These are phyloP conservation scores for Phylloporus sp. DNA, from an alignment of 768 basidiomycete species.

Conservation along the genomic window DNA sequence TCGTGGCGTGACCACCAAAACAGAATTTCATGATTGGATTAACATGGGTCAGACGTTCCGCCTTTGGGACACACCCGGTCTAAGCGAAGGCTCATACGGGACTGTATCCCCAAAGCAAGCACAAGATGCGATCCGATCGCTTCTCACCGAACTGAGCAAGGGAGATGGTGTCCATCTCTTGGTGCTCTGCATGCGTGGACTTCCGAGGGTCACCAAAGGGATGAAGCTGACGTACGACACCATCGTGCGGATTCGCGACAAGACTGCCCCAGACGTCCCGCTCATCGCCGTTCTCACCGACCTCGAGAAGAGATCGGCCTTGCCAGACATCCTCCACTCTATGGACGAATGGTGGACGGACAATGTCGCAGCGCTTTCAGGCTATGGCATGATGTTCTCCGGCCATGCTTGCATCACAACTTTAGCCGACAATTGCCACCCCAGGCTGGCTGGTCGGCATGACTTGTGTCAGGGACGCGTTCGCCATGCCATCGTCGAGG, in stretches of 20 bases:
- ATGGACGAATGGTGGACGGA: slow-evolving; percentile 39
- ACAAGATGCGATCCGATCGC: slow-evolving; percentile 23
- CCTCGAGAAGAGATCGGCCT: slow-evolving; percentile 27
- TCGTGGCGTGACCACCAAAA: slow-evolving; percentile 22
- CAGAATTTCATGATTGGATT: slow-evolving; percentile 16
- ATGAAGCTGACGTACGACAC: slow-evolving; percentile 28
- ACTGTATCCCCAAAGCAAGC: slow-evolving; percentile 21
- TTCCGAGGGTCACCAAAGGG: slow-evolving; percentile 21
- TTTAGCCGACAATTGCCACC: slow-evolving; percentile 19
- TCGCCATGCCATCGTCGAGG: slow-evolving; percentile 13
- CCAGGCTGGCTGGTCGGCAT: slow-evolving; percentile 16
- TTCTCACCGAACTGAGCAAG: slow-evolving; percentile 19
- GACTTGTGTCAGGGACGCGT: slow-evolving; percentile 15
- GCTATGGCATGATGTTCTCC: slow-evolving; percentile 32
- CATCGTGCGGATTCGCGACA: slow-evolving; percentile 20
- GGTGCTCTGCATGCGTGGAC: slow-evolving; percentile 26
- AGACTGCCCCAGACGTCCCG: slow-evolving; percentile 13
- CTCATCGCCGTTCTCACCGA: slow-evolving; percentile 31
- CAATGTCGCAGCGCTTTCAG: slow-evolving; percentile 27
- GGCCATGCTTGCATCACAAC: slow-evolving; percentile 25
- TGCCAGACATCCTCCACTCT: slow-evolving; percentile 15
- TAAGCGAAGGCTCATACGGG: slow-evolving; percentile 27
- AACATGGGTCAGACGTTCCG: slow-evolving; percentile 17
- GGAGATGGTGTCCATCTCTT: slow-evolving; percentile 24
- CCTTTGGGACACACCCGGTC: slow-evolving; percentile 32